Evolutionary conservation across 495 filamentous ascomycete species (phyloP).

Genomic region (Xylaria palmicola): DNA sequence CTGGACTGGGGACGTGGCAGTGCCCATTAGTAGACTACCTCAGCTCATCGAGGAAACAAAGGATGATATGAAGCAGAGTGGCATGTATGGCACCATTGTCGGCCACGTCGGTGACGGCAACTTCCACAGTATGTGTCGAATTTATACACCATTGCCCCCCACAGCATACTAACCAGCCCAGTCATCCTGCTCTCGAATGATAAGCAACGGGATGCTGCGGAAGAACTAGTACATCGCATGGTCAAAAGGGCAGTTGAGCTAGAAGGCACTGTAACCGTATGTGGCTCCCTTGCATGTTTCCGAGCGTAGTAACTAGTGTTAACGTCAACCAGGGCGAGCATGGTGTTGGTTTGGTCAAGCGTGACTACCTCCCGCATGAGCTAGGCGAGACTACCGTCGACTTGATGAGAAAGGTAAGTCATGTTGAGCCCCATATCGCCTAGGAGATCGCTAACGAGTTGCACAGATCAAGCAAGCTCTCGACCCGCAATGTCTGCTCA

Average conservation of each 20-base stretch:
- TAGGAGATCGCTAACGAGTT: conserved; percentile 8
- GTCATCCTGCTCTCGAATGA: conserved; percentile 73
- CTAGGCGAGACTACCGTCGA: conserved; percentile 71
- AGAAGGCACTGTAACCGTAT: conserved; percentile 74
- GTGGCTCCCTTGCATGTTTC: conserved; percentile 1
- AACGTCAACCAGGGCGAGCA: conserved; percentile 61
- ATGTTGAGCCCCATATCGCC: neutral
- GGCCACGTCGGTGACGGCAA: conserved; percentile 85
- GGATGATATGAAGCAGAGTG: conserved; percentile 62
- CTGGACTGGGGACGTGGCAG: conserved; percentile 84
- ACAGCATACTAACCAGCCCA: conserved; percentile 28
- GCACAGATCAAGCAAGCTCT: conserved; percentile 64
- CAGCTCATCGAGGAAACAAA: conserved; percentile 80
- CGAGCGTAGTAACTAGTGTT: neutral
- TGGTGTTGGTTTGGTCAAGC: conserved; percentile 76
- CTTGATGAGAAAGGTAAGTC: conserved; percentile 70
- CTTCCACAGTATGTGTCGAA: conserved; percentile 61
- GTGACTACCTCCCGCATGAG: conserved; percentile 76
- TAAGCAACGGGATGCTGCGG: conserved; percentile 59
- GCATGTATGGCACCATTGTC: conserved; percentile 70
- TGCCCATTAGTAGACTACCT: conserved; percentile 70
- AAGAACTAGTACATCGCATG: conserved; percentile 77
- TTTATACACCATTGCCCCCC: neutral
- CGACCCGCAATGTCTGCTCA: conserved; percentile 74
- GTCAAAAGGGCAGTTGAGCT: conserved; percentile 79